Conservation (phyloP, 2,329 filamentous ascomycete species). For the Aspergillus transmontanensis region DNA sequence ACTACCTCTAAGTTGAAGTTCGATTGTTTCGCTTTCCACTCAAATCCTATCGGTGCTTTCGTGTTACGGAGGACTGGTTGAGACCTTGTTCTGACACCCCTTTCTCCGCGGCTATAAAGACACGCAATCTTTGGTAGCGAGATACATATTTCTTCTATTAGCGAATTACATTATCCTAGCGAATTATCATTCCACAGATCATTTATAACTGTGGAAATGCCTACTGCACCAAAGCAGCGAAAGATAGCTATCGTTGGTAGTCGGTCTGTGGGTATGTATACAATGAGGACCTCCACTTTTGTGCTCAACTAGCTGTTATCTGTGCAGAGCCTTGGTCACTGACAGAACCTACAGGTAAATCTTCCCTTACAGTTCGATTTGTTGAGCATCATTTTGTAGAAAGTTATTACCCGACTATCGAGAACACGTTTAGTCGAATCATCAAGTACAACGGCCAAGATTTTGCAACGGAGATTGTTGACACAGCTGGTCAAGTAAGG, state of each 20-base stretch:
- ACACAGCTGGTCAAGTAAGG: conserved; percentile 88
- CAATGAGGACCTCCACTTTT: neutral
- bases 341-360: conserved; percentile 71
- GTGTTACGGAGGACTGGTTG: neutral
- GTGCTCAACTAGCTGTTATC: neutral
- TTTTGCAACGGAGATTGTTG: conserved; percentile 94
- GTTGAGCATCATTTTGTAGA: conserved; percentile 98
- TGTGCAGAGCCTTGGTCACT: conserved; percentile 12
- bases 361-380: conserved; percentile 93
- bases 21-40: neutral
- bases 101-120: neutral
- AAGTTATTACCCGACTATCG: conserved; percentile 98
- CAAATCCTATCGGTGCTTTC: neutral
- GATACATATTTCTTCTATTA: neutral
- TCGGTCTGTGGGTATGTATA: conserved; percentile 76
- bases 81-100: neutral
- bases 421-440: conserved; percentile 97
- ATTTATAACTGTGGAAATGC: conserved; percentile 52
- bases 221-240: conserved; percentile 77
- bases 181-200: conserved; percentile 1
- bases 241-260: conserved; percentile 97
- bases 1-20: neutral
- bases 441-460: conserved; percentile 93
- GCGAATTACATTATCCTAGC: neutral
- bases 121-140: neutral